Evolutionary conservation across 768 basidiomycete genomes (phyloP).

Genomic region (Kwoniella newhampshirensis): DNA sequence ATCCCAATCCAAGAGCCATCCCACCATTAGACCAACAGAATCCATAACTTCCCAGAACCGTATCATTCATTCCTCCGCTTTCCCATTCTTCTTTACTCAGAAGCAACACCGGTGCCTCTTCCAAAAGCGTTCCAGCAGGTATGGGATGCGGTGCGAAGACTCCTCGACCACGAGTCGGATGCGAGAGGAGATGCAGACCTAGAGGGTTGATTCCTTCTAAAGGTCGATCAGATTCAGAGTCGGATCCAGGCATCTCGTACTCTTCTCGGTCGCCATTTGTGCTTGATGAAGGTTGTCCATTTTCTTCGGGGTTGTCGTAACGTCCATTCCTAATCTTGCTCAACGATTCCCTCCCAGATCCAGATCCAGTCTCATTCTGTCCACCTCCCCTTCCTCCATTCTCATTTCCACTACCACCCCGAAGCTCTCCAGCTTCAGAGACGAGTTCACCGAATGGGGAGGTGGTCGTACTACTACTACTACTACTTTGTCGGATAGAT

Average conservation of each 20-base stretch:
- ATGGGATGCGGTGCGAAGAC: constrained; percentile 61
- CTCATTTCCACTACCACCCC: too few relatives aligned
- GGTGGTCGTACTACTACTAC: too few relatives aligned
- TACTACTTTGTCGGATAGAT: not conserved
- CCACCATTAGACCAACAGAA: constrained; percentile 50
- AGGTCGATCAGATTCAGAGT: not conserved
- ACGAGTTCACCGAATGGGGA: too few relatives aligned
- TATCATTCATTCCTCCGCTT: constrained; percentile 39
- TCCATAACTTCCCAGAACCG: constrained; percentile 48
- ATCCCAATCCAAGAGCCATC: constrained; percentile 47
- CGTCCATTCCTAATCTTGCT: too few relatives aligned
- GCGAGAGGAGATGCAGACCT: constrained; percentile 40
- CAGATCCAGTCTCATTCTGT: too few relatives aligned
- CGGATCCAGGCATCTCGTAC: too few relatives aligned
- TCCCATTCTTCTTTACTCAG: constrained; percentile 66
- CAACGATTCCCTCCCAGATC: too few relatives aligned
- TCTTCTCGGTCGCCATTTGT: too few relatives aligned
- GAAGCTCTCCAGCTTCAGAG: too few relatives aligned
- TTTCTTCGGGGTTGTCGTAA: too few relatives aligned
- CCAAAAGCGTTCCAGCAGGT: constrained; percentile 65
- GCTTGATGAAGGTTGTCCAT: too few relatives aligned
- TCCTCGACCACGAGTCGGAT: constrained; percentile 50
- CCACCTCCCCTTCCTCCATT: too few relatives aligned
- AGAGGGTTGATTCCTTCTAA: constrained; percentile 49
- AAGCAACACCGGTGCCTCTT: constrained; percentile 81